Base-by-base conservation (phyloP, 257 asterid genomes). In the Lycium barbarum region DNA sequence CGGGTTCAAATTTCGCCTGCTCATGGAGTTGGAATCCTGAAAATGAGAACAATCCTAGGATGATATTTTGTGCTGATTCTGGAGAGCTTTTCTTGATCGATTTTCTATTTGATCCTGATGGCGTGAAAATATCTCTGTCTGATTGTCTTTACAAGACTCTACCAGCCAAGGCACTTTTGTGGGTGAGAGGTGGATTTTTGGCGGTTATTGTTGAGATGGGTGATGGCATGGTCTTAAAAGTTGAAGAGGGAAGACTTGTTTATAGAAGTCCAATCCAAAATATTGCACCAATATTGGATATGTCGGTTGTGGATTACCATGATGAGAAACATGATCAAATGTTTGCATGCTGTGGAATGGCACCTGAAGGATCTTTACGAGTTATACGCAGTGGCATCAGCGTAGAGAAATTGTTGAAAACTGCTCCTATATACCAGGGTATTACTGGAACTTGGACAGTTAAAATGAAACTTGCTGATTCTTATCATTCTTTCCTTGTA, bases 21-120 rank as follows among this genome's bases (percentile, higher is more conserved):
- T 92, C 99, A 11, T 96, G 99, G 98, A 92, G 97, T 86, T 96
- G 99, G 99, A 95, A 94, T 88, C 97, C 98, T 79, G 92, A 91
- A 83, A 86, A 49, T 43, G 36, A 79, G 62, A 87, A 88, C 85
- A 91, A 76, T 83, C 92, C 91, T 84, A 91, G 95, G 91, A 88
- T 96, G 93, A 90, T 96, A 74, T 94, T 95, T 83, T 90, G 95
- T 90, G 96, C 94, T 2, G 98, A 96, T 87, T 93, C 99, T 85
- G 99, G 99, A 47, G 97, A 96, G 85, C 86, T 93, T 84, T 92
- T 91, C 86, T 88, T 91, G 90, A 85, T 96, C 85, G 98, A 93
- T 88, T 85, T 95, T 20, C 63, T 83, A 84, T 94, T 90, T 85
- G 98, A 96, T 90, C 84, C 92, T 74, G 94, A 92, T 84, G 92